A percentile compares a stretch with the other conserved stretches of the same genome.
phyloP scores from a whole-genome alignment of 1,284 basidiomycete species.

The Rhodotorula sp. region DNA sequence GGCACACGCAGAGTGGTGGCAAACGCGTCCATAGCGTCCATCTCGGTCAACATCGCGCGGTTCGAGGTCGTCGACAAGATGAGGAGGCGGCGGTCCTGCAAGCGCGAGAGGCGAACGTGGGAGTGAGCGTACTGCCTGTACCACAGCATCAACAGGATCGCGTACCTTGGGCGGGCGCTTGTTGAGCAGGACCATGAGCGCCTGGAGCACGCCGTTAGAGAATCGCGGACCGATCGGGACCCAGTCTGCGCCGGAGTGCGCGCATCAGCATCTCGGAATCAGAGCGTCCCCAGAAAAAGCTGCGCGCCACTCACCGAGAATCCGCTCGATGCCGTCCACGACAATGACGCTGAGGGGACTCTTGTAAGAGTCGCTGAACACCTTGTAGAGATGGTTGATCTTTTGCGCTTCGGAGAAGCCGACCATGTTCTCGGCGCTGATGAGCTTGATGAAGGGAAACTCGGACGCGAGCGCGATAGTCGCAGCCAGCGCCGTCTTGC shows the following conservation, averaged over 20 bases:
- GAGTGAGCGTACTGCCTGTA: neutral
- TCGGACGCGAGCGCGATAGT: conserved; percentile 89
- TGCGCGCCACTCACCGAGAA: conserved; percentile 65
- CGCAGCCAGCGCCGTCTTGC: conserved; percentile 93
- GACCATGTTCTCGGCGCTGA: conserved; percentile 96
- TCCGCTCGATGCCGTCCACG: conserved; percentile 88
- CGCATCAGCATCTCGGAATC: too few species aligned
- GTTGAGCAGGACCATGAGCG: conserved; percentile 82
- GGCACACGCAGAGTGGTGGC: conserved; percentile 85
- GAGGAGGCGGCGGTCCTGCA: conserved; percentile 80
- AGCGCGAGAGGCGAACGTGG: neutral
- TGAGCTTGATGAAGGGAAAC: conserved; percentile 97
- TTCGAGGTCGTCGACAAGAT: conserved; percentile 91
- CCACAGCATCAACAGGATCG: conserved; percentile 1
- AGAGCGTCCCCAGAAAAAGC: neutral
- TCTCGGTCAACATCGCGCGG: conserved; percentile 79
- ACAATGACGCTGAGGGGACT: conserved; percentile 94
- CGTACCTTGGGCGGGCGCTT: conserved; percentile 87
- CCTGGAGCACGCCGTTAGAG: conserved; percentile 90
- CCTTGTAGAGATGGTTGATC: conserved; percentile 86
- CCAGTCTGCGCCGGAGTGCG: conserved; percentile 64
- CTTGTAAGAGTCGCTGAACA: conserved; percentile 96
- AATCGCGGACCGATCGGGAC: conserved; percentile 97
- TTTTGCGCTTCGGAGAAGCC: conserved; percentile 89
- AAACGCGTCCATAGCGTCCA: conserved; percentile 84